Evolutionary conservation across 805 yeast species (phyloP).

Genomic region (Yarrowia sp.): DNA sequence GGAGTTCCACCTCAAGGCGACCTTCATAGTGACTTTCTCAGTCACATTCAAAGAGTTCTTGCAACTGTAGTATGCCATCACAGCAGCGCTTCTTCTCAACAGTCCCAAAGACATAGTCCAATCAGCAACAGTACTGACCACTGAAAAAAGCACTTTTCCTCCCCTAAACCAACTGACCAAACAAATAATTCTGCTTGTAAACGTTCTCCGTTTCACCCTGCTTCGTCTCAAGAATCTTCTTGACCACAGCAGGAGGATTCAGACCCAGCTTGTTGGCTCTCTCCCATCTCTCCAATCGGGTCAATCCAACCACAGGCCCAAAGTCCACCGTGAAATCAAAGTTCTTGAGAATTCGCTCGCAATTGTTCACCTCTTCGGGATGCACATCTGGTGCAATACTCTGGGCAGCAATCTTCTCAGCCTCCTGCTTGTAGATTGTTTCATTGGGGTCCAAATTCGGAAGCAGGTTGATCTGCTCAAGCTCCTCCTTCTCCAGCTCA

Average conservation of each 20-base stretch:
- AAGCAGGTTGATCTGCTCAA: neutral
- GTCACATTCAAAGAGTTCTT: no score
- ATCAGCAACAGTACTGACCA: no score
- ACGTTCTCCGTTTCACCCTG: constrained; percentile 2
- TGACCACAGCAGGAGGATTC: constrained; percentile 50
- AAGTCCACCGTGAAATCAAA: constrained; percentile 50
- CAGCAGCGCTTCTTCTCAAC: no score
- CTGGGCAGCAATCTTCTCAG: neutral
- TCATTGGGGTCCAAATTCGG: constrained; percentile 12
- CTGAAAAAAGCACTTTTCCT: no score
- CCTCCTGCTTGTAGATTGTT: neutral
- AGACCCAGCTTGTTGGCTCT: constrained; percentile 51
- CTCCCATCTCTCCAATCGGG: constrained; percentile 52
- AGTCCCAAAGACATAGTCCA: no score
- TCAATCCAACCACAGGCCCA: constrained; percentile 53
- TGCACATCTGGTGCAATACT: constrained; percentile 47
- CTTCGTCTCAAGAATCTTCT: constrained; percentile 46
- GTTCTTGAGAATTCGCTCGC: constrained; percentile 48
- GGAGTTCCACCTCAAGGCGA: no score
- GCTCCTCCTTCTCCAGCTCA: constrained; percentile 7
- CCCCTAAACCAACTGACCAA: constrained; percentile 4
- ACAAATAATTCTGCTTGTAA: constrained; percentile 9
- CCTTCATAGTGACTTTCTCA: no score
- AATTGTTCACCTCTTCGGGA: constrained; percentile 45
- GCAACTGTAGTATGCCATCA: no score